phyloP scores from a whole-genome alignment of 179 eudicot species.

The Actinidia chinensis region DNA sequence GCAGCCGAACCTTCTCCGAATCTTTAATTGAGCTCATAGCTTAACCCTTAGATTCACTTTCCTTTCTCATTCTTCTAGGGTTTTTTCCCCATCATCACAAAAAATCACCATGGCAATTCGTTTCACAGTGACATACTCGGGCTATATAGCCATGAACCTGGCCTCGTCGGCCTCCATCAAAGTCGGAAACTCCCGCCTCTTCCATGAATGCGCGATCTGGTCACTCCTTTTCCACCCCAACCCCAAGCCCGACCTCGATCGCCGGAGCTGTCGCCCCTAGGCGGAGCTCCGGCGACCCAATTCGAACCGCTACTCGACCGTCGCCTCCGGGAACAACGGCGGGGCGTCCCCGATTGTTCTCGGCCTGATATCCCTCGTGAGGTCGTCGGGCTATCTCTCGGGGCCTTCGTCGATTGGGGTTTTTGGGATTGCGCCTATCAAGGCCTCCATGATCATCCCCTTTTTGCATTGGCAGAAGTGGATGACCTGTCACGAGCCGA shows the following conservation, averaged over 20 bases:
- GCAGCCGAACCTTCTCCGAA: background rate
- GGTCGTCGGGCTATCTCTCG: slow-evolving; percentile 28
- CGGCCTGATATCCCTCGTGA: slow-evolving; percentile 47
- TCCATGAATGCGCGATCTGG: slow-evolving; percentile 43
- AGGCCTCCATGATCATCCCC: slow-evolving; percentile 48
- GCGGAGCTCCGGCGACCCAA: background rate
- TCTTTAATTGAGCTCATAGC: background rate
- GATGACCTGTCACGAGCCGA: slow-evolving; percentile 67
- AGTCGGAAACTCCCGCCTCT: slow-evolving; percentile 30
- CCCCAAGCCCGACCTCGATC: slow-evolving; percentile 36
- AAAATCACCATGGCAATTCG: slow-evolving; percentile 59
- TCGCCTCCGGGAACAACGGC: slow-evolving; percentile 35
- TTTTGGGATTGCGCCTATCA: slow-evolving; percentile 51
- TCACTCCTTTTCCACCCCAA: slow-evolving; percentile 25
- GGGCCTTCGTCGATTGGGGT: slow-evolving; percentile 24
- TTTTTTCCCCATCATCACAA: background rate
- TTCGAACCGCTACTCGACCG: slow-evolving; percentile 13
- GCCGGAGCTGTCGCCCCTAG: background rate
- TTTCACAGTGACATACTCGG: slow-evolving; percentile 58
- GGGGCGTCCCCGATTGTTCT: slow-evolving; percentile 34
- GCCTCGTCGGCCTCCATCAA: slow-evolving; percentile 47
- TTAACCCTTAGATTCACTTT: slow-evolving; percentile 19
- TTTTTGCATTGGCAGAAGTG: slow-evolving; percentile 65
- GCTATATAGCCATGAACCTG: slow-evolving; percentile 52
- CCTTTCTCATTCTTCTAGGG: background rate